Base-by-base conservation (phyloP, 495 filamentous ascomycete species). In the Aspergillus funiculosus region DNA sequence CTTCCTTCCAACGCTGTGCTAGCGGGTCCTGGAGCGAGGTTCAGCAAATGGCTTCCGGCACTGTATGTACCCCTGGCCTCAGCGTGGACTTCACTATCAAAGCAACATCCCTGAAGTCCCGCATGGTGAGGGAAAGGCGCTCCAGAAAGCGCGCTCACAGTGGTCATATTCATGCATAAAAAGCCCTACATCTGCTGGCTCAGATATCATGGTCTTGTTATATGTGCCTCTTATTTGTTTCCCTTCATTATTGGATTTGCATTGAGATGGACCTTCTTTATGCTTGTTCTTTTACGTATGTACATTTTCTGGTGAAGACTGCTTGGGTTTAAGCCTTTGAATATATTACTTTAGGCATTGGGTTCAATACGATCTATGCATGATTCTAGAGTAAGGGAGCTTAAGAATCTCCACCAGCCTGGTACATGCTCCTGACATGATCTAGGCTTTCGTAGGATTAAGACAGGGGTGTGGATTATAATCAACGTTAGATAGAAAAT, bases 1-100 rank as follows among this genome's bases (percentile, higher is more conserved):
- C 60, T 6, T 67, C 71, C 11, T 87, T 72, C 62, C 69, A 72
- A 50, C 71, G 81, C 50, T 87, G 83, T 50, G 82, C 81, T 8
- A 72, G 64, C 18, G 82, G 83, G 5, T 43, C 58, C 24, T 86
- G 82, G 83, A 75, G 79, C 7, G 55, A 45, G 5, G 42, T 65
- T 17, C 68, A 78, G 42, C 53, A 63, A 24, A 64, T 85, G 67
- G 73, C 82, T 0, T 54, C 70, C 0, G 83, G 83, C 37, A 85
- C 78, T 3, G 54, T 59, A 24, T 87, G 83, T 65, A 72, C 51
- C 14, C 34, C 69, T 19, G 83, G 83, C 18, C 54, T 71, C 46
- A 69, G 69, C 44, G 49, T 53, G 3, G 55, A 60, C 2, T 64
- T 87, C 20, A 43, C 58, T 5, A 55, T 77, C 30, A 46, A 48